Evolutionary conservation across 1,284 basidiomycete genomes (phyloP).

Genomic region (Sanghuangporus sanghuang): DNA sequence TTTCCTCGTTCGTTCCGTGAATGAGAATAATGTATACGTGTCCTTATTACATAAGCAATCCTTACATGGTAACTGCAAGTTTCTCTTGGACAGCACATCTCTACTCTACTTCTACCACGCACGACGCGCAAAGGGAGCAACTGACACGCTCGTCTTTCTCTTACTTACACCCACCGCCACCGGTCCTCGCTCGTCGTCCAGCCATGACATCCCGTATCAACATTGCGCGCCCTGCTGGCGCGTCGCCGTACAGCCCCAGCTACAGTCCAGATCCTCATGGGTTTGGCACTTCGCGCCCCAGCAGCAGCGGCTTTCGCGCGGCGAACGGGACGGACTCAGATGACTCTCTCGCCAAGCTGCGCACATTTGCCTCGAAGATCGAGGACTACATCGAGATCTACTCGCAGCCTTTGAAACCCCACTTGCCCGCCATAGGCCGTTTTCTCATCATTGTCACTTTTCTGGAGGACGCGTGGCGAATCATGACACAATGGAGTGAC

Average conservation of each 20-base stretch:
- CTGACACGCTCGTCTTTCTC: background rate
- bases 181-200: background rate
- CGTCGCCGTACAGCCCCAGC: conserved; percentile 49
- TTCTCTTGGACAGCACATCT: conserved; percentile 1
- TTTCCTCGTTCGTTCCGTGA: background rate
- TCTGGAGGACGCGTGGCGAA: conserved; percentile 93
- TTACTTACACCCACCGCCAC: background rate
- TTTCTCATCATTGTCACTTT: conserved; percentile 99
- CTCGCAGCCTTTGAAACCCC: conserved; percentile 91
- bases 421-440: conserved; percentile 91
- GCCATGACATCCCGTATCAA: conserved; percentile 77
- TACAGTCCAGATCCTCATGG: conserved; percentile 67
- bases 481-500: conserved; percentile 92
- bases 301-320: conserved; percentile 66
- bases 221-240: conserved; percentile 67
- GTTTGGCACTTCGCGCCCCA: conserved; percentile 59
- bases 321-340: conserved; percentile 57
- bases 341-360: conserved; percentile 80
- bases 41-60: background rate
- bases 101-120: background rate
- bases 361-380: conserved; percentile 70
- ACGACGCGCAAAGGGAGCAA: background rate
- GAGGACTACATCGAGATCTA: conserved; percentile 94
- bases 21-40: background rate
- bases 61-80: background rate